These are phyloP conservation scores for Gamarada debralockiae DNA, from an alignment of 495 filamentous ascomycete species.

Conservation along the genomic window DNA sequence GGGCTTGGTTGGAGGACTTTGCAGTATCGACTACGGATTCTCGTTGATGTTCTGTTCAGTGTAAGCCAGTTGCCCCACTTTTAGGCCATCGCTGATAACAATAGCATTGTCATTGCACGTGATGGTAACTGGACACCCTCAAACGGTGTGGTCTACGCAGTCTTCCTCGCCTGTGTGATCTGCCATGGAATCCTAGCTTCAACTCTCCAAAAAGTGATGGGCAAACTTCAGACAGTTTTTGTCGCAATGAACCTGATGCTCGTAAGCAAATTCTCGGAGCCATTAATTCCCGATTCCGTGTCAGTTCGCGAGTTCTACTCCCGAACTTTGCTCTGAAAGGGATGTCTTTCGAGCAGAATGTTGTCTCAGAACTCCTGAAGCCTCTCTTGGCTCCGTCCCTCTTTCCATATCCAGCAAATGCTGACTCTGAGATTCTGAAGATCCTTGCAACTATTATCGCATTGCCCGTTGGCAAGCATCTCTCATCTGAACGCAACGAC, in stretches of 20 bases:
- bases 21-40: conserved; percentile 52
- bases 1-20: conserved; percentile 60
- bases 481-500: conserved; percentile 36
- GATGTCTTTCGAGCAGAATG: too few species aligned
- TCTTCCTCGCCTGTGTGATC: conserved; percentile 56
- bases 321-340: too few species aligned
- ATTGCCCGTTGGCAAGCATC: conserved; percentile 49
- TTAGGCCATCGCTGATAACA: neutral
- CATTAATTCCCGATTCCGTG: too few species aligned
- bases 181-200: conserved; percentile 56
- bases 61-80: conserved; percentile 14
- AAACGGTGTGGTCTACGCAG: conserved; percentile 56
- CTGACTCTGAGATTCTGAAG: too few species aligned
- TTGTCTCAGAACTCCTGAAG: too few species aligned
- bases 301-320: too few species aligned
- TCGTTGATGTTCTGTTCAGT: conserved; percentile 39
- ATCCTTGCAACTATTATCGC: conserved; percentile 63
- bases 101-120: conserved; percentile 52
- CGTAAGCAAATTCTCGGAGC: too few species aligned
- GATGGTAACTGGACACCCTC: conserved; percentile 62
- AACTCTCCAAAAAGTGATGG: conserved; percentile 56
- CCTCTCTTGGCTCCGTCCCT: too few species aligned
- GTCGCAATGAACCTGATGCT: conserved; percentile 61
- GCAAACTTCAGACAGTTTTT: conserved; percentile 59
- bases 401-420: too few species aligned